A percentile compares a stretch with the other conserved stretches of the same genome.
Conservation (phyloP, 345 rosid genomes). For the Citrus sp. region DNA sequence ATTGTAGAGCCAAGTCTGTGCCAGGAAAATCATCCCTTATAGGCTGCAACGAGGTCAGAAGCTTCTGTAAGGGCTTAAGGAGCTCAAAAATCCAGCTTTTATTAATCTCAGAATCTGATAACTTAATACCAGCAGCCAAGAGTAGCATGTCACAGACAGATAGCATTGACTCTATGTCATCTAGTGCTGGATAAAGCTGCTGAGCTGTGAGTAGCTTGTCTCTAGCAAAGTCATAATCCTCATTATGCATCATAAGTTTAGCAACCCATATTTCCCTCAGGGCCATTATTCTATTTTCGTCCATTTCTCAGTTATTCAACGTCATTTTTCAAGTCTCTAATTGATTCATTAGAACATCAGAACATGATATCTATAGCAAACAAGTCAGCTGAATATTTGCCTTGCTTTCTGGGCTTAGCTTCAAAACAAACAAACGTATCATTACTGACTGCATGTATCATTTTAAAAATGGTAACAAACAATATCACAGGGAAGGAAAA, state of each 20-base stretch:
- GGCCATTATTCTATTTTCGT: not conserved
- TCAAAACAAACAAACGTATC: not conserved
- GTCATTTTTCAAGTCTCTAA: not conserved
- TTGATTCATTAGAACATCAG: not conserved
- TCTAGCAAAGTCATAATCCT: conserved; percentile 17
- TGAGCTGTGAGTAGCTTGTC: conserved; percentile 18
- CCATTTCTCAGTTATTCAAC: not conserved
- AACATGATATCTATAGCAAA: not conserved
- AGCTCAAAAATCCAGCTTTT: conserved; percentile 18
- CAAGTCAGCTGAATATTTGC: not conserved
- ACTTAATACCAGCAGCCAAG: conserved; percentile 3
- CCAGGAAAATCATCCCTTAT: conserved; percentile 12
- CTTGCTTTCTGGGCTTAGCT: not conserved
- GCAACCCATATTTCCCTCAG: conserved; percentile 5
- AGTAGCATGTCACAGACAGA: conserved; percentile 18
- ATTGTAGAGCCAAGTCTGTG: conserved; percentile 15
- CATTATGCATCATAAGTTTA: conserved; percentile 1
- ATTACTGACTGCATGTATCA: not conserved
- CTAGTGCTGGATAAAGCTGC: conserved; percentile 15
- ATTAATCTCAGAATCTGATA: conserved; percentile 20
- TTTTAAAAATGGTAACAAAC: not conserved
- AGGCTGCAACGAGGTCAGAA: conserved; percentile 21
- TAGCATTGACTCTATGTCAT: conserved; percentile 15
- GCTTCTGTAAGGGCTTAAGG: conserved; percentile 21
- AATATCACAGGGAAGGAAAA: not conserved